Evolutionary conservation across 2,329 filamentous ascomycete genomes (phyloP).

Genomic region (Talaromyces sp.): DNA sequence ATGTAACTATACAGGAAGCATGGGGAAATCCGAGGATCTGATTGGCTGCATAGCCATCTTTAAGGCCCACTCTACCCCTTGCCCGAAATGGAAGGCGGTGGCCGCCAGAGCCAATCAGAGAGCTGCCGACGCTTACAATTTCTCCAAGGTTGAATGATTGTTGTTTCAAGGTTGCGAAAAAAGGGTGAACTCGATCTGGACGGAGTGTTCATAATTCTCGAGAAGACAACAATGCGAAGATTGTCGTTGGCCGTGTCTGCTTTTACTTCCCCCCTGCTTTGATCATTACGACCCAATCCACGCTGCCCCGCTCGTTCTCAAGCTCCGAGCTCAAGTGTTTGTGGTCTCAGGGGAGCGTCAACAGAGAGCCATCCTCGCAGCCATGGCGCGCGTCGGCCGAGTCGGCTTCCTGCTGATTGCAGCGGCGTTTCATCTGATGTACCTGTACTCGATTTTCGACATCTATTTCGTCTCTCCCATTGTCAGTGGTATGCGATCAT

Average conservation of each 20-base stretch:
- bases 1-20: neutral
- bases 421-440: conserved; percentile 86
- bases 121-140: neutral
- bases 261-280: neutral
- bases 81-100: neutral
- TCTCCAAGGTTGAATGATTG: neutral
- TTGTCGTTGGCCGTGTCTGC: neutral
- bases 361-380: neutral
- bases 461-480: conserved; percentile 98
- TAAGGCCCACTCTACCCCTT: neutral
- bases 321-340: neutral
- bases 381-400: conserved; percentile 58
- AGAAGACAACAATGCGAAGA: neutral
- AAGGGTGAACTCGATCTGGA: neutral
- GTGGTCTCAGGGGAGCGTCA: neutral
- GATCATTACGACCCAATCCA: neutral
- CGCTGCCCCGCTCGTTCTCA: neutral
- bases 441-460: conserved; percentile 94
- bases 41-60: neutral
- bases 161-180: neutral
- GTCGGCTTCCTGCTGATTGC: conserved; percentile 83
- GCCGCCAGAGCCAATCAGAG: neutral
- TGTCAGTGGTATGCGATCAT: conserved; percentile 88
- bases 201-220: neutral
- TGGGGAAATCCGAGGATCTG: neutral